These are phyloP conservation scores for Withania somnifera DNA, from an alignment of 305 asterid species.

Conservation along the genomic window DNA sequence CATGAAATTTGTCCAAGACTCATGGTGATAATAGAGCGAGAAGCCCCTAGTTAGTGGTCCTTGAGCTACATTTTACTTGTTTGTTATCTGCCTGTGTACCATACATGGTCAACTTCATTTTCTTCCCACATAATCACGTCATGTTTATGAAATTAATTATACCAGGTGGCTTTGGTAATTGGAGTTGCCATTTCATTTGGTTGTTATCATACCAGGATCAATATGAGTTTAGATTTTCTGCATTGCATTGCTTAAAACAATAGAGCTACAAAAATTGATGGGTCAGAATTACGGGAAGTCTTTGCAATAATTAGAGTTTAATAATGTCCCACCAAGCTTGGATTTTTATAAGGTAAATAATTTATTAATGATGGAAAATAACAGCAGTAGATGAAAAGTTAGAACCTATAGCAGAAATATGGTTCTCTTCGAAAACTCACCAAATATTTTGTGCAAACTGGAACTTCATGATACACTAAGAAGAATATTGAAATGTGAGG, in stretches of 20 bases:
- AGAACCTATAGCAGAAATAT: background rate
- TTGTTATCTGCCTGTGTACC: background rate
- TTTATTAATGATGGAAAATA: background rate
- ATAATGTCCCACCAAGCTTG: background rate
- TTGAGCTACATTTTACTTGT: background rate
- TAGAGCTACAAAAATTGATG: background rate
- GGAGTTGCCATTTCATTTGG: background rate
- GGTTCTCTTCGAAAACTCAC: background rate
- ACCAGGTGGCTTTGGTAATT: background rate
- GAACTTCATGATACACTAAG: background rate
- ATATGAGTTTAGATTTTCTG: background rate
- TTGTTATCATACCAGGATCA: background rate
- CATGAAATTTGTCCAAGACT: background rate
- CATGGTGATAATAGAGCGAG: background rate
- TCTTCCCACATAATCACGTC: background rate
- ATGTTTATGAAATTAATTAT: background rate
- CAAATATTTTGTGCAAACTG: background rate
- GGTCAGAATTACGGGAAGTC: background rate
- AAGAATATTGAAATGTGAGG: background rate
- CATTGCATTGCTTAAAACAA: background rate
- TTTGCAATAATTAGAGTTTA: background rate
- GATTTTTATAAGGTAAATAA: background rate
- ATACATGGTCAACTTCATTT: background rate
- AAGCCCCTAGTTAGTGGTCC: background rate
- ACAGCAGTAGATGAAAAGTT: background rate